A percentile compares a stretch with the other conserved stretches of the same genome.
These are phyloP conservation scores for Umbellularia californica DNA, from an alignment of 164 flowering plant genomes.

Conservation along the genomic window DNA sequence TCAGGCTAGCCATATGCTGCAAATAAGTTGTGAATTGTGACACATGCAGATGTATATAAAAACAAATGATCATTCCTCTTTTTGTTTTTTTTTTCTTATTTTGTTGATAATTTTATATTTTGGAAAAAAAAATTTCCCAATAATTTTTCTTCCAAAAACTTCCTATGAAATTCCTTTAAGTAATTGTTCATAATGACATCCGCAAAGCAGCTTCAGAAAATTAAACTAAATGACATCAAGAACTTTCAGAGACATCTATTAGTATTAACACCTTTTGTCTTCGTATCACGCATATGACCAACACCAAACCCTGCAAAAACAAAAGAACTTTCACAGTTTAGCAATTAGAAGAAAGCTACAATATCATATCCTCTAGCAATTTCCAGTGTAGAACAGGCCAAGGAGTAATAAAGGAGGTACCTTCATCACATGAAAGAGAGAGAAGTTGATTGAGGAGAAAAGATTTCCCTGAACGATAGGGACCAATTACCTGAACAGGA, in stretches of 20 bases:
- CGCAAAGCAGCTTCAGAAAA: neutral
- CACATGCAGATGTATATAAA: too few species aligned
- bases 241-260: too few species aligned
- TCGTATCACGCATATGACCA: constrained; percentile 99
- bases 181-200: neutral
- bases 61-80: too few species aligned
- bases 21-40: too few species aligned
- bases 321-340: constrained; percentile 7
- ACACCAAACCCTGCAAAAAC: constrained; percentile 86
- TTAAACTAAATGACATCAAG: neutral
- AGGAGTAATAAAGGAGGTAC: constrained; percentile 26
- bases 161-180: neutral
- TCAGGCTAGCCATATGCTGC: neutral
- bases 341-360: neutral
- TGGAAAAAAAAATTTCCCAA: too few species aligned
- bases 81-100: too few species aligned
- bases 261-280: constrained; percentile 78
- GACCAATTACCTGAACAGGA: constrained; percentile 86
- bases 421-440: constrained; percentile 96
- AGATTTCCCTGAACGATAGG: constrained; percentile 98
- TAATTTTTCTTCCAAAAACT: too few species aligned
- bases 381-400: neutral
- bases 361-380: neutral
- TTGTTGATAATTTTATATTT: too few species aligned
- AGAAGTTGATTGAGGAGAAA: constrained; percentile 98